Evolutionary conservation across 78 protist species (phyloP).

Genomic region (Dictyostelium capitatum): DNA sequence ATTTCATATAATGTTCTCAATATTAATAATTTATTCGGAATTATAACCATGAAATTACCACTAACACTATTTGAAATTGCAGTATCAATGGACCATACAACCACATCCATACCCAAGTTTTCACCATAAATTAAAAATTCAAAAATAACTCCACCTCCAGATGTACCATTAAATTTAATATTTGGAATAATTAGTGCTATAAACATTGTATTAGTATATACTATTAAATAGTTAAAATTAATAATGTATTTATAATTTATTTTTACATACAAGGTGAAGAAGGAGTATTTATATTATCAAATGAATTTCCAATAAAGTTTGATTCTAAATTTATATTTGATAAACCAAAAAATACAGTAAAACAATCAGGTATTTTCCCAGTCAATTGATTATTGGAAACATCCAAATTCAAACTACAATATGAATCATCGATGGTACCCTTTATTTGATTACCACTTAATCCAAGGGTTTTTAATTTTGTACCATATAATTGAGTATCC

Average conservation of each 20-base stretch:
- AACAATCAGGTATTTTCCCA: not conserved
- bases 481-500: not conserved
- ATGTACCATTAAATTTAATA: not conserved
- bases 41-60: not conserved
- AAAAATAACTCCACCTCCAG: not conserved
- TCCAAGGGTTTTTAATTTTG: not conserved
- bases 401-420: not conserved
- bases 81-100: not conserved
- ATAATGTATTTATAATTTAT: too few species aligned
- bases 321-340: not conserved
- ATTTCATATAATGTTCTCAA: not conserved
- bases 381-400: not conserved
- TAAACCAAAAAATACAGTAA: not conserved
- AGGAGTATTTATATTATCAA: not conserved
- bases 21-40: not conserved
- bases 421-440: not conserved
- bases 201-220: too few species aligned
- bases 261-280: not conserved
- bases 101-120: not conserved
- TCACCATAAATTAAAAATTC: not conserved
- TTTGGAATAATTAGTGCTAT: not conserved
- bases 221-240: too few species aligned
- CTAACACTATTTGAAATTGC: not conserved
- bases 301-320: not conserved
- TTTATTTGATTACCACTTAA: not conserved